Base-by-base conservation (phyloP, 2,329 filamentous ascomycete species). In the Pseudogymnoascus sp. region DNA sequence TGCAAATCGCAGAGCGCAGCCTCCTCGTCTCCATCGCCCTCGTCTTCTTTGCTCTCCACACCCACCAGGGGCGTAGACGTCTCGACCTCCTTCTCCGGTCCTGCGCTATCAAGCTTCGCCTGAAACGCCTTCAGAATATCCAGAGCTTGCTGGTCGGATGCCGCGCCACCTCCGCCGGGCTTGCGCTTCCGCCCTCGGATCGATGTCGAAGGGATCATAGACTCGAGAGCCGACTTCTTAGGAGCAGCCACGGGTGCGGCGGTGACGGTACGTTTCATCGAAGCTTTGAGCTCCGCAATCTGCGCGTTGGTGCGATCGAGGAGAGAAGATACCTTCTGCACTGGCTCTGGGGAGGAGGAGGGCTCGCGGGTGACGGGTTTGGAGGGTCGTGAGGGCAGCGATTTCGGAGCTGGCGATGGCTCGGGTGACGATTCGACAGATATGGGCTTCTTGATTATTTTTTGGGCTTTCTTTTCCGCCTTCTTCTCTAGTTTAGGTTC, bases 1-100 rank as follows among this genome's bases (percentile, higher is more conserved):
- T 99, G 95, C 37, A 99, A 78, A 74, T 97, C 95, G 72, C 95
- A 99, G 3, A 96, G 81, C 60, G 82, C 82, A 2, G 86, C 87
- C 73, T 96, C 91, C 40, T 89, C 85, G 2, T 88, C 87, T 16
- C 82, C 81, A 66, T 73, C 74, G 3, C 73, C 70, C 34, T 72
- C 73, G 4, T 12, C 64, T 66, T 66, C 36, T 72, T 70, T 68
- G 70, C 38, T 70, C 25, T 67, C 72, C 4, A 67, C 68, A 14
- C 71, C 61, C 2, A 66, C 60, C 4, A 66, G 46, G 16, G 71
- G 62, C 18, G 67, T 66, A 18, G 68, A 64, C 53, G 69, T 71
- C 11, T 65, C 46, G 4, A 64, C 65, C 37, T 76, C 74, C 67
- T 77, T 78, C 66, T 78, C 74, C 62, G 77, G 70, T 23, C 77